Evolutionary conservation across 2,329 filamentous ascomycete species (phyloP).

Genomic region (Scedosporium aurantiacum): DNA sequence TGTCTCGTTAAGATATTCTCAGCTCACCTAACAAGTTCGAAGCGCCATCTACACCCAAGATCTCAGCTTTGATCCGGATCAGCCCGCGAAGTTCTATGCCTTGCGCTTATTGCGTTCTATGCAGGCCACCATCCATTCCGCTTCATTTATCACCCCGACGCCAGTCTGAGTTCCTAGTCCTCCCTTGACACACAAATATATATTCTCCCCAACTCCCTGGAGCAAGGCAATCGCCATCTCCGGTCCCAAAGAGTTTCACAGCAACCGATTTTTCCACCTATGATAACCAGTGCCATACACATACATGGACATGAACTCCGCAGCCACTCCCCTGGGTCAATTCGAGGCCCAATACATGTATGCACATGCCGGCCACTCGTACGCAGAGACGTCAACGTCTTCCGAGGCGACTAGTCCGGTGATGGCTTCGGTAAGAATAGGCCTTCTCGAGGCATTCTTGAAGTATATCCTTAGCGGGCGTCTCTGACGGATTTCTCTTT

Average conservation of each 20-base stretch:
- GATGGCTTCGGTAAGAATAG: constrained; percentile 10
- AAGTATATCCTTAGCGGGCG: background rate
- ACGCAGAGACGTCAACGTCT: constrained; percentile 10
- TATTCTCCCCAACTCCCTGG: background rate
- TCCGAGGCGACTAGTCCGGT: constrained; percentile 12
- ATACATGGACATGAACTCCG: constrained; percentile 2
- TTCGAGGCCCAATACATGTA: background rate
- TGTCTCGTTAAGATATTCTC: background rate
- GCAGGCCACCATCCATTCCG: background rate
- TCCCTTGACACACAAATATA: background rate
- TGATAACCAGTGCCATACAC: background rate
- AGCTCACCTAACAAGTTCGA: background rate
- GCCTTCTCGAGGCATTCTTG: background rate
- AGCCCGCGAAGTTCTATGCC: background rate
- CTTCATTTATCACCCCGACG: background rate
- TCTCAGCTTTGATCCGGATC: background rate
- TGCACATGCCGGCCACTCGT: background rate
- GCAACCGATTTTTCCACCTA: background rate
- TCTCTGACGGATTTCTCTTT: background rate
- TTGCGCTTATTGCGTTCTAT: background rate
- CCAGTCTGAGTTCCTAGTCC: background rate
- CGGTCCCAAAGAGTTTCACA: background rate
- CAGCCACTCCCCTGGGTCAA: background rate
- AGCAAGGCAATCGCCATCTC: background rate
- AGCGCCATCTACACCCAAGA: background rate